Conservation (phyloP, 176 grass and related monocot species). For the Avena sativa region DNA sequence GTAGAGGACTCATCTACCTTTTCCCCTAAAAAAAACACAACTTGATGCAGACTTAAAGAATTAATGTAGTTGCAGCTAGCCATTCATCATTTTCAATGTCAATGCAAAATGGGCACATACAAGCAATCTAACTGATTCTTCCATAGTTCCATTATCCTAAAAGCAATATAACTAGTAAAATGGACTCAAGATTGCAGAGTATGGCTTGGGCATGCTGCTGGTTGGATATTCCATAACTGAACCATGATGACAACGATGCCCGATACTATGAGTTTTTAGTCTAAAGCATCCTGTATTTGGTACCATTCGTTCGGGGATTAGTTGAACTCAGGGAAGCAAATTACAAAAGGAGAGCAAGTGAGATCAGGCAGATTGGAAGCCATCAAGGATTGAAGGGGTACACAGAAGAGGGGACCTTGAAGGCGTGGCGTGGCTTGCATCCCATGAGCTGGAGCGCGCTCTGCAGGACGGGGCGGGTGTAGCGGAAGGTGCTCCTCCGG, state of each 20-base stretch:
- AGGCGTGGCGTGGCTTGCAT: constrained; percentile 13
- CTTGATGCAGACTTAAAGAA: not conserved
- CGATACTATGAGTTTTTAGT: not conserved
- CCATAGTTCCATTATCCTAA: too few species aligned
- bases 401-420: not conserved
- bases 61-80: not conserved
- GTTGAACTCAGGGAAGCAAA: not conserved
- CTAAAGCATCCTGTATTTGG: not conserved
- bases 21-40: not conserved
- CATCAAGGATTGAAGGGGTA: not conserved
- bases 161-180: not conserved
- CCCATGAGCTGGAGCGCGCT: constrained; percentile 13
- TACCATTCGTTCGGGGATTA: not conserved
- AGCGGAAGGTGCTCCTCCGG: not conserved
- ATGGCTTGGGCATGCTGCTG: not conserved
- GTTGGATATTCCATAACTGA: not conserved
- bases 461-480: constrained; percentile 19
- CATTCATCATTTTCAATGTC: not conserved
- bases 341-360: not conserved
- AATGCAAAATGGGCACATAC: not conserved
- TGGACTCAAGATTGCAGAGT: not conserved
- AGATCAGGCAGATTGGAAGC: not conserved
- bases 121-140: not conserved
- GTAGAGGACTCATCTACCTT: too few species aligned
- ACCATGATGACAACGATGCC: not conserved